Evolutionary conservation across 345 rosid genomes (phyloP).

Genomic region (Acer campestre): DNA sequence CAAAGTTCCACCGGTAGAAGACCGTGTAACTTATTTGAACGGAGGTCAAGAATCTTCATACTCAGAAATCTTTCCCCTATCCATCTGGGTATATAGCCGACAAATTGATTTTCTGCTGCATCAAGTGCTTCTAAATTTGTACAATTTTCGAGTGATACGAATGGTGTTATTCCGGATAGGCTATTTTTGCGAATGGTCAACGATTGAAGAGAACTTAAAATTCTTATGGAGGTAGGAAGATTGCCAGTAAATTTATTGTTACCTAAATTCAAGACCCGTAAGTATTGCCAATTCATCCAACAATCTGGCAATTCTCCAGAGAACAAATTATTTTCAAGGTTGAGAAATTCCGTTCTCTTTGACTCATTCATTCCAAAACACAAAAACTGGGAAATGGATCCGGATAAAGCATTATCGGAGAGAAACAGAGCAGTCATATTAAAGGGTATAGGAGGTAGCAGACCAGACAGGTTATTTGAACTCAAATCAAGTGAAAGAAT

Average conservation of each 20-base stretch:
- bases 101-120: background rate
- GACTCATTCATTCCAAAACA: background rate
- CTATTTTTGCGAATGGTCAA: constrained; percentile 19
- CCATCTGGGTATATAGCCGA: background rate
- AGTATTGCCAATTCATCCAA: constrained; percentile 6
- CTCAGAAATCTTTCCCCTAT: background rate
- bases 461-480: background rate
- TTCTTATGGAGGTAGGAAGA: constrained; percentile 27
- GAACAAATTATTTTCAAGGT: background rate
- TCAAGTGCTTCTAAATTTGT: background rate
- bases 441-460: background rate
- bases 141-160: background rate
- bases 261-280: constrained; percentile 15
- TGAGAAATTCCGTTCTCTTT: background rate
- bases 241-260: constrained; percentile 19
- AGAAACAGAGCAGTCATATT: background rate
- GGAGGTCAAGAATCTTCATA: background rate
- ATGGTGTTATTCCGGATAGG: constrained; percentile 5
- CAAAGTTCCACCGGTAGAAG: background rate
- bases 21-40: background rate
- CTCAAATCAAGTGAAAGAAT: background rate
- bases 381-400: background rate
- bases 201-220: constrained; percentile 13
- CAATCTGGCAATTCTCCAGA: background rate
- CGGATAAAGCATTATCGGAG: background rate